Evolutionary conservation across 306 rosid genomes (phyloP), one percentile per base, ranked within the genome.

Genomic region (Rubus idaeus): DNA sequence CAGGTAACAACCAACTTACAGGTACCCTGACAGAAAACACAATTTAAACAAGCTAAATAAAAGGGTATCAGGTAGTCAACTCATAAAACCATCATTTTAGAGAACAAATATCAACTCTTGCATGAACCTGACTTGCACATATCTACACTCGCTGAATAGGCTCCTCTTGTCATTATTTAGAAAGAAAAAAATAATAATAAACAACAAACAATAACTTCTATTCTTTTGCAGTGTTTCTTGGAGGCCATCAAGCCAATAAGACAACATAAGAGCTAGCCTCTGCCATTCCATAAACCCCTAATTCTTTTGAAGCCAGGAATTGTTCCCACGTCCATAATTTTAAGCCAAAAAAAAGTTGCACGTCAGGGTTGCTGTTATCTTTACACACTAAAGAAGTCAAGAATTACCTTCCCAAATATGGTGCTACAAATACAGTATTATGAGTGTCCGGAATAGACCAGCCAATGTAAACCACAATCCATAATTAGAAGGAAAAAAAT

Each of bases 381-480:
- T 30, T 30, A 30, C 35, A 30, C 35, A 30, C 35, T 30, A 30
- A 30, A 30, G 35, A 30, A n/a, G n/a, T n/a, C n/a, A n/a, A n/a
- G n/a, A n/a, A n/a, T 30, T 30, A 30, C 35, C 35, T 30, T 30
- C 35, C 35, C 35, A 30, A 30, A 30, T 30, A 30, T 30, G 35
- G 35, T 30, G 35, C 35, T 30, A 30, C 35, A 30, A 30, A 30
- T 30, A n/a, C n/a, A n/a, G n/a, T n/a, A 30, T 30, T 30, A 30
- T 30, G 35, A 30, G 2, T 30, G 35, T 41, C 42, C 56, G 3
- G 4, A 20, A 21, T 57, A 26, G 58, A 21, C 73, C 40, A 73
- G 51, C n/a, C 11, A 55, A 40, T 41, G 39, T 56, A 42, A 73
- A 73, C 52, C 77, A 56, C 68, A 73, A 13, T 60, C 13, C 30